Percentiles rank a stretch among this genome's conserved stretches.
phyloP scores from a whole-genome alignment of 2,329 filamentous ascomycete genomes.

The Bipolaris sorokiniana region DNA sequence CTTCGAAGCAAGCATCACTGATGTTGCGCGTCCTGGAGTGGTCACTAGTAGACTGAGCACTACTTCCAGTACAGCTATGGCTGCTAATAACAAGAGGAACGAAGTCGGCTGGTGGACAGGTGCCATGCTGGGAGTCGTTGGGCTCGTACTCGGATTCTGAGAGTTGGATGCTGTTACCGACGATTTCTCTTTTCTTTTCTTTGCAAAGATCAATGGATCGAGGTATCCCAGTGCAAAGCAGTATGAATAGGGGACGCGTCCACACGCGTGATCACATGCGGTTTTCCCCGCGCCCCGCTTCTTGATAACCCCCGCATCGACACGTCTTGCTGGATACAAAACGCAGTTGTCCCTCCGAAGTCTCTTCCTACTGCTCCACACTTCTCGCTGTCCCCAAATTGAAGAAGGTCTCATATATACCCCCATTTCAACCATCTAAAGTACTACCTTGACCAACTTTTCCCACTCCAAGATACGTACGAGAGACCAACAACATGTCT shows the following conservation, averaged over 20 bases:
- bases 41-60: constrained; percentile 1
- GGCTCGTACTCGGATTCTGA: constrained; percentile 2
- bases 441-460: not conserved
- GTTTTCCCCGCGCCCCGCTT: no score
- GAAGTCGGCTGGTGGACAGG: constrained; percentile 15
- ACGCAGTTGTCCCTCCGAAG: not conserved
- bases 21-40: constrained; percentile 7
- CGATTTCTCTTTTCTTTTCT: not conserved
- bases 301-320: not conserved
- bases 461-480: not conserved
- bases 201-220: no score
- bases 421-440: not conserved
- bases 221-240: no score
- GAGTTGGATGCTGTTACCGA: not conserved
- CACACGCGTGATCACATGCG: no score
- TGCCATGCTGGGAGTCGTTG: constrained; percentile 14
- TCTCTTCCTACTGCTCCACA: not conserved
- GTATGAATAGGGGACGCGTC: no score
- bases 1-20: constrained; percentile 31
- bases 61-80: constrained; percentile 14
- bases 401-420: not conserved
- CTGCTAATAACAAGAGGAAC: not conserved
- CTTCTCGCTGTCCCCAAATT: no score
- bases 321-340: not conserved
- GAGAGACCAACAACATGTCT: constrained; percentile 5